These are phyloP conservation scores for Metschnikowia lachancei DNA, from an alignment of 805 yeast species.

Conservation along the genomic window DNA sequence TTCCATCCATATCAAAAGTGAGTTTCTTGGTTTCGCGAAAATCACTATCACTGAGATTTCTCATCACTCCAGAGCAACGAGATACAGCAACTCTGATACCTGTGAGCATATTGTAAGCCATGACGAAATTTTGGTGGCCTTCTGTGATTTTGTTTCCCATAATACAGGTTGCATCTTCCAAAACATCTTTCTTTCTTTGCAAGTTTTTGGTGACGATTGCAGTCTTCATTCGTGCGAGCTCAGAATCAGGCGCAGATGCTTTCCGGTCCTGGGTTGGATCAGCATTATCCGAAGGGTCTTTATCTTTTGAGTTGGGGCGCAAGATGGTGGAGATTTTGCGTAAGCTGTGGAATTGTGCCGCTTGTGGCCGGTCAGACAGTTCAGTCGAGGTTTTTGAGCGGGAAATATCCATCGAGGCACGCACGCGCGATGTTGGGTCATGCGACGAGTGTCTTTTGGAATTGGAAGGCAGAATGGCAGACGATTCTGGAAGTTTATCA, in stretches of 20 bases:
- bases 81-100: conserved; percentile 96
- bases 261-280: background rate
- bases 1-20: conserved; percentile 83
- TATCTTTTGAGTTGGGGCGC: conserved; percentile 4
- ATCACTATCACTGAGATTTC: conserved; percentile 66
- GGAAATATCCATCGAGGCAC: conserved; percentile 5
- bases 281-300: background rate
- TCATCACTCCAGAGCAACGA: conserved; percentile 81
- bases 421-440: background rate
- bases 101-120: conserved; percentile 96
- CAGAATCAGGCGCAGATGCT: conserved; percentile 30
- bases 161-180: conserved; percentile 56
- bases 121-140: conserved; percentile 88
- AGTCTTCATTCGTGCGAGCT: conserved; percentile 50
- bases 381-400: conserved; percentile 3
- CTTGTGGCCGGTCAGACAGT: conserved; percentile 9
- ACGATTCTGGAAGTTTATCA: background rate
- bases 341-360: conserved; percentile 11
- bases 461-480: background rate
- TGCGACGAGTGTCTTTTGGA: conserved; percentile 13
- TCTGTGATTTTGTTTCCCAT: conserved; percentile 84
- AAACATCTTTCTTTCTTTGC: conserved; percentile 39
- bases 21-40: conserved; percentile 72
- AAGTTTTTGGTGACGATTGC: conserved; percentile 44
- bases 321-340: conserved; percentile 13